Conservation (phyloP, 192 early-diverging fungal genomes). For the Podila verticillata region DNA sequence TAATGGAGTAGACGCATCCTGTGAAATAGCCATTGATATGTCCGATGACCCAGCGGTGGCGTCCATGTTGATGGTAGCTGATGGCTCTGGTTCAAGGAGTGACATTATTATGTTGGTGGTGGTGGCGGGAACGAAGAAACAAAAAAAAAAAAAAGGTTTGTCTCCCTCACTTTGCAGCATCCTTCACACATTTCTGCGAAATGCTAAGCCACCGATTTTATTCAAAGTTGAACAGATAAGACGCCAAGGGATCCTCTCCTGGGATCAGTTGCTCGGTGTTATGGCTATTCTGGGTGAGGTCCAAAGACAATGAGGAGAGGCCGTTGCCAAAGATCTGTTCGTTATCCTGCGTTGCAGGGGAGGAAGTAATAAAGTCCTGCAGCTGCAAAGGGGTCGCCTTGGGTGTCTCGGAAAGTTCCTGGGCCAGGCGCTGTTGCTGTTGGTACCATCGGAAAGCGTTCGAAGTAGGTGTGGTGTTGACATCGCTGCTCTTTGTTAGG, state of each 20-base stretch:
- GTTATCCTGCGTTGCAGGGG: neutral
- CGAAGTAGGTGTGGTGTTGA: constrained; percentile 28
- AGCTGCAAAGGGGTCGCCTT: constrained; percentile 18
- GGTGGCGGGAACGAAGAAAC: too few relatives aligned
- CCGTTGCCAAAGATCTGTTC: neutral
- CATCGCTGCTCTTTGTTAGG: neutral
- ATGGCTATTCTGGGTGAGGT: neutral
- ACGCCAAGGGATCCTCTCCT: constrained; percentile 28
- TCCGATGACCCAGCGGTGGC: neutral
- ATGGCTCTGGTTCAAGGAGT: neutral
- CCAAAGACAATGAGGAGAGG: neutral
- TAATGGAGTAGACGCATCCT: neutral
- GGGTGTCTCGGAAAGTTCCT: constrained; percentile 25
- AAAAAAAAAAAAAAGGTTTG: too few relatives aligned
- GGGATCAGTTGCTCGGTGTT: constrained; percentile 4
- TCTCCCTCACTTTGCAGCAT: too few relatives aligned
- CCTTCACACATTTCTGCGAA: too few relatives aligned
- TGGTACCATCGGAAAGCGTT: constrained; percentile 41
- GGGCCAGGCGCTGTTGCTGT: constrained; percentile 25
- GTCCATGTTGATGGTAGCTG: neutral
- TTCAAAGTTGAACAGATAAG: constrained; percentile 1
- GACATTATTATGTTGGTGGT: too few relatives aligned
- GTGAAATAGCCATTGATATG: neutral
- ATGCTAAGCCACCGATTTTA: constrained; percentile 3
- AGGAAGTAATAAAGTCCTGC: neutral